Evolutionary conservation across 2,329 filamentous ascomycete species (phyloP).

Genomic region (Sporothrix mexicana): DNA sequence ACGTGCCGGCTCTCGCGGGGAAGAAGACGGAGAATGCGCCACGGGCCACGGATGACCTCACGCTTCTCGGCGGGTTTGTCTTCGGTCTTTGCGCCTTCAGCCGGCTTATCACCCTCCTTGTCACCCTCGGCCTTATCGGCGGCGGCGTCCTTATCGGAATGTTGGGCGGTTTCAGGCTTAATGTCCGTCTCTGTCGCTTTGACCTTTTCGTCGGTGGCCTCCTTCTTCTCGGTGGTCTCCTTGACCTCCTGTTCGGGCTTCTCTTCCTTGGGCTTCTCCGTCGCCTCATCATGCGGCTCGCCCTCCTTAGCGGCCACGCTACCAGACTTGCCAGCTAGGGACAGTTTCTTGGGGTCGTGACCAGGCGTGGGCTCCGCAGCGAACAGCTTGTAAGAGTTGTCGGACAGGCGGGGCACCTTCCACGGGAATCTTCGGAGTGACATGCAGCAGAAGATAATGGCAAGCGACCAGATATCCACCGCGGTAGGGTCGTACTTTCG

Average conservation of each 20-base stretch:
- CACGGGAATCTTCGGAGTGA: slow-evolving; percentile 92
- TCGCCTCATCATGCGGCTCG: slow-evolving; percentile 42
- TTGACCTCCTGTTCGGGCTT: not conserved
- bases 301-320: slow-evolving; percentile 64
- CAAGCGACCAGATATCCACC: slow-evolving; percentile 96
- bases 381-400: slow-evolving; percentile 95
- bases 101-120: slow-evolving; percentile 38
- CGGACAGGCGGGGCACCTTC: slow-evolving; percentile 90
- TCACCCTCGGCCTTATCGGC: slow-evolving; percentile 25
- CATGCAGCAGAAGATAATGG: slow-evolving; percentile 99
- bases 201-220: not conserved
- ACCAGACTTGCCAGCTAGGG: slow-evolving; percentile 60
- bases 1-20: slow-evolving; percentile 90
- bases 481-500: slow-evolving; percentile 92
- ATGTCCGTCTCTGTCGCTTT: not conserved
- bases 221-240: not conserved
- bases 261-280: slow-evolving; percentile 14
- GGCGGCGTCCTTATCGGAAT: not conserved
- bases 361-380: slow-evolving; percentile 82
- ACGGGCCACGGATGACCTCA: slow-evolving; percentile 88
- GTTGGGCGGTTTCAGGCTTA: not conserved
- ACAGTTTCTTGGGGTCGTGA: slow-evolving; percentile 62
- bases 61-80: slow-evolving; percentile 58
- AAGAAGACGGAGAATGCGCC: slow-evolving; percentile 83
- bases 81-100: slow-evolving; percentile 37